phyloP scores from a whole-genome alignment of 352 stramenopile genomes.

The Phytophthora idaei region DNA sequence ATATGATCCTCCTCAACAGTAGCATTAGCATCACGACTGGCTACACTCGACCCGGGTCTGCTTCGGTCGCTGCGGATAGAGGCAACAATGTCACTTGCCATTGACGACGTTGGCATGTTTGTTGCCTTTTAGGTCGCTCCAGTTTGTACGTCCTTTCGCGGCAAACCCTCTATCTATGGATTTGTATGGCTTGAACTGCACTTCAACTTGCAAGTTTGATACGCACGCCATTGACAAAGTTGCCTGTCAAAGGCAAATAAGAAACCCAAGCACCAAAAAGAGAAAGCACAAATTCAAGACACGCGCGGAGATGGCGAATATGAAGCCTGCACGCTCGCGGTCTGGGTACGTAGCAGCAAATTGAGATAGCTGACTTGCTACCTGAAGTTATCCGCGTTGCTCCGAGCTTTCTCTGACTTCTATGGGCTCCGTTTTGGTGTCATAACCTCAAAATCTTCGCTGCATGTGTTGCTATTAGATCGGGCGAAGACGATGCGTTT shows the following conservation, averaged over 20 bases:
- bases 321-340: slow-evolving; percentile 9
- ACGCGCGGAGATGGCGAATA: slow-evolving; percentile 17
- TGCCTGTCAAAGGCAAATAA: slow-evolving; percentile 44
- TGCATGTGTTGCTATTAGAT: slow-evolving; percentile 9
- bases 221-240: slow-evolving; percentile 36
- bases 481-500: slow-evolving; percentile 41
- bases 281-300: slow-evolving; percentile 12
- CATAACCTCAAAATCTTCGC: background rate
- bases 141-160: slow-evolving; percentile 29
- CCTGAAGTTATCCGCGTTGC: background rate
- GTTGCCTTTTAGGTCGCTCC: slow-evolving; percentile 9
- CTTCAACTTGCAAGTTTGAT: slow-evolving; percentile 42
- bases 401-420: slow-evolving; percentile 3
- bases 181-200: slow-evolving; percentile 19
- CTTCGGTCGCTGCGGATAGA: slow-evolving; percentile 18
- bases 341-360: slow-evolving; percentile 31
- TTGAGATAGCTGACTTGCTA: background rate
- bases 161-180: slow-evolving; percentile 18
- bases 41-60: slow-evolving; percentile 26
- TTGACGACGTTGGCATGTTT: slow-evolving; percentile 14
- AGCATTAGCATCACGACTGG: slow-evolving; percentile 3
- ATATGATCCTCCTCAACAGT: background rate
- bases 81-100: slow-evolving; percentile 4
- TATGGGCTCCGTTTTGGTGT: slow-evolving; percentile 9
- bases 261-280: slow-evolving; percentile 29